A percentile compares a stretch with the other conserved stretches of the same genome.
Evolutionary conservation across 2,329 filamentous ascomycete genomes (phyloP).

Genomic region (Calonectria pseudoreteaudii): DNA sequence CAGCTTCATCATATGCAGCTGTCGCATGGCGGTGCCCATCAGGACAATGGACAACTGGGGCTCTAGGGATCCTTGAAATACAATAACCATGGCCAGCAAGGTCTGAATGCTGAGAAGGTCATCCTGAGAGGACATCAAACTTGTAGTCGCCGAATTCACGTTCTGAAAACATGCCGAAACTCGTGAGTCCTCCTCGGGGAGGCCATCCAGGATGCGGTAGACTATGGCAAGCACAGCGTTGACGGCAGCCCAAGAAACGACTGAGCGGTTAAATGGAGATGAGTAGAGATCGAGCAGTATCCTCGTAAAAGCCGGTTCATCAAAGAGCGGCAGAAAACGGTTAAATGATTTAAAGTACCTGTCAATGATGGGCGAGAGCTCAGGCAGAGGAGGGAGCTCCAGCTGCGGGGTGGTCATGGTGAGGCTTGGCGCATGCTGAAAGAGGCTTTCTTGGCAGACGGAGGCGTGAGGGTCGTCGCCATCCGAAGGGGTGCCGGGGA

Average conservation of each 20-base stretch:
- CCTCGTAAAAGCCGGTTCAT: slow-evolving; percentile 48
- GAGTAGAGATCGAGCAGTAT: slow-evolving; percentile 50
- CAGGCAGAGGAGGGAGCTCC: slow-evolving; percentile 30
- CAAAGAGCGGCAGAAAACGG: slow-evolving; percentile 47
- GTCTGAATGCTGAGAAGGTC: slow-evolving; percentile 49
- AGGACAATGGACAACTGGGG: slow-evolving; percentile 47
- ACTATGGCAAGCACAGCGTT: slow-evolving; percentile 50
- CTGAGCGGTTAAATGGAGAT: slow-evolving; percentile 24
- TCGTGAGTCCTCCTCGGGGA: slow-evolving; percentile 30
- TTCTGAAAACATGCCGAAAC: slow-evolving; percentile 45
- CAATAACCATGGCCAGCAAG: slow-evolving; percentile 48
- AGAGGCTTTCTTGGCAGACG: background rate
- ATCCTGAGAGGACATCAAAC: slow-evolving; percentile 45
- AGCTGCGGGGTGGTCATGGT: slow-evolving; percentile 13
- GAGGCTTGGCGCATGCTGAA: background rate
- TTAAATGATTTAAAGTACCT: slow-evolving; percentile 37
- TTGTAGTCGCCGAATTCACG: slow-evolving; percentile 46
- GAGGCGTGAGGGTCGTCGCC: no score
- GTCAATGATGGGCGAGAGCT: slow-evolving; percentile 34
- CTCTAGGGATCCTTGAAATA: slow-evolving; percentile 48
- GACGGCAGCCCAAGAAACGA: slow-evolving; percentile 48
- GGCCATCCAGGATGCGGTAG: slow-evolving; percentile 38
- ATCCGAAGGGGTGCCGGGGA: background rate
- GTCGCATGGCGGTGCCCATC: slow-evolving; percentile 47
- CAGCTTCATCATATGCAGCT: slow-evolving; percentile 48